Base-by-base conservation (phyloP, 2,329 filamentous ascomycete genomes). In the Stagonosporopsis vannaccii region DNA sequence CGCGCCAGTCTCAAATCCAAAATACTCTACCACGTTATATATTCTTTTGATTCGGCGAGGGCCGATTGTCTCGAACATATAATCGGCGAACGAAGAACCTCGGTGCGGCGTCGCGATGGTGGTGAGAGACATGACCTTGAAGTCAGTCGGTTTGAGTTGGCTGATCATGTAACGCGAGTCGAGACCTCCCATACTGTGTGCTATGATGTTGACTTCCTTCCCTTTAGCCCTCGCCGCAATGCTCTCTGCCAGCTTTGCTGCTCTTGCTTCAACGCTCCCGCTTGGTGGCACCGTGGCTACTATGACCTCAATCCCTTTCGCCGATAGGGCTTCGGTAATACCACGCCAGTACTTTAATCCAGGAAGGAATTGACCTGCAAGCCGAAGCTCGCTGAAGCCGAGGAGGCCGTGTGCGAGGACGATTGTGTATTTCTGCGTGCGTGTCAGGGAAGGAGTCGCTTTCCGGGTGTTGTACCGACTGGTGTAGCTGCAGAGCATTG, bases 81-180 rank as follows among this genome's bases (percentile, higher is more conserved):
- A 85, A 70, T 88, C 86, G 37, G 86, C 86, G 59, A 87, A 85
- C 6, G 84, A 80, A 23, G 84, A 86, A 4, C 85, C 84, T 74
- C 81, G 75, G 74, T 88, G 86, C 1, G 86, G 86, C 13, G 83
- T 84, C 2, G 85, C 85, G 54, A 88, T 82, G 0, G 86, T 88
- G 0, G 86, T 88, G 62, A 88, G 71, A 0, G 85, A 87, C 33
- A 92, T 81, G 56, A 97, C 90, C 70, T 91, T 91, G 62, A 97
- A 91, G 46, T 87, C 85, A 3, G 78, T 76, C 9, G 84, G 85
- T 45, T 80, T 79, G 20, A 88, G 74, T 37, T 76, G 79, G 56
- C 83, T 86, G 63, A 88, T 85, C 84, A 88, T 87, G 63, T 87
- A 87, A 55, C 86, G 79, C 28, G 86, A 81, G 68, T 88, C 86